phyloP scores from a whole-genome alignment of 2,329 filamentous ascomycete species.

The Onygena corvina region DNA sequence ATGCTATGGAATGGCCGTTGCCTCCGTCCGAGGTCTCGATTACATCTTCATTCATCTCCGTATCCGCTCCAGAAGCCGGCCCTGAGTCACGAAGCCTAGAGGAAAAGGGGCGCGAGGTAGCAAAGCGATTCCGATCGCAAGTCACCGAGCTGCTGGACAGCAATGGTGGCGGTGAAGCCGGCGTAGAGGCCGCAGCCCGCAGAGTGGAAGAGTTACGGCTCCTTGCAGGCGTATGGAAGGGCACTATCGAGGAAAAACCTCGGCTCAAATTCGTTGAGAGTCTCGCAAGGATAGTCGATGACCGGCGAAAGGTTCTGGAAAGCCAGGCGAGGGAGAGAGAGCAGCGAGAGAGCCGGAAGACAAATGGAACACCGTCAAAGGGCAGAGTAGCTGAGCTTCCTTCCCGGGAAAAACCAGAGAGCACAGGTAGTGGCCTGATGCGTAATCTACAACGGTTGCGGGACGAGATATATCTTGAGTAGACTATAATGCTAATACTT shows the following conservation, averaged over 20 bases:
- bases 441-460: constrained; percentile 42
- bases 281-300: constrained; percentile 71
- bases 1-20: constrained; percentile 90
- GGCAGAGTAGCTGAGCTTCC: constrained; percentile 15
- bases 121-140: constrained; percentile 56
- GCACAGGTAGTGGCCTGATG: constrained; percentile 40
- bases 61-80: constrained; percentile 70
- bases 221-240: constrained; percentile 74
- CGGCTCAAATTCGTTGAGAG: constrained; percentile 68
- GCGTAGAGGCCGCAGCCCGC: constrained; percentile 54
- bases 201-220: constrained; percentile 67
- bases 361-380: constrained; percentile 16
- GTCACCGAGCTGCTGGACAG: constrained; percentile 54
- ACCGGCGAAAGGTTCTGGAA: constrained; percentile 43
- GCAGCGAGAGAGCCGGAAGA: constrained; percentile 20
- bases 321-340: constrained; percentile 38
- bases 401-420: constrained; percentile 21
- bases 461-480: constrained; percentile 44
- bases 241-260: constrained; percentile 89
- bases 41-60: constrained; percentile 74
- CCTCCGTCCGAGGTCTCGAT: constrained; percentile 78
- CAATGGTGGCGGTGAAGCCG: constrained; percentile 48
- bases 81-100: constrained; percentile 58
- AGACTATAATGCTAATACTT: constrained; percentile 6
- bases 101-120: constrained; percentile 75